Conservation (phyloP, 2,329 filamentous ascomycete species). For the Chaetomiaceae sp. region DNA sequence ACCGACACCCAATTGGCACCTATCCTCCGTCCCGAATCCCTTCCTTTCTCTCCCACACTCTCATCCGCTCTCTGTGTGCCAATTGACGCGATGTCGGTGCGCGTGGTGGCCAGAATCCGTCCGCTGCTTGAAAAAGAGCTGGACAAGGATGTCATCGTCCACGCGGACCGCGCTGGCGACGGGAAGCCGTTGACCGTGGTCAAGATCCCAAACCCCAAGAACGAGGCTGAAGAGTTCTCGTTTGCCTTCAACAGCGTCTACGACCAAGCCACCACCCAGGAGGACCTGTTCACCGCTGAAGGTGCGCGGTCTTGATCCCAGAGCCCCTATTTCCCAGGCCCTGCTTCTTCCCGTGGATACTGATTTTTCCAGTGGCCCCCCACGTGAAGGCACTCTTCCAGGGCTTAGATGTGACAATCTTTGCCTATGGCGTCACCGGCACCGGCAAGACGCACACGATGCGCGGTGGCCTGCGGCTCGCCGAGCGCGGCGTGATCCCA, state of each 20-base stretch:
- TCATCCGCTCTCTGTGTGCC: constrained; percentile 4
- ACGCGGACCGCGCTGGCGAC: constrained; percentile 57
- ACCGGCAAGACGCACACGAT: constrained; percentile 96
- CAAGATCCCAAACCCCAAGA: constrained; percentile 91
- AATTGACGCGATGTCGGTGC: constrained; percentile 55
- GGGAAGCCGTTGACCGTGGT: constrained; percentile 64
- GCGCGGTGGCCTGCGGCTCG: constrained; percentile 82
- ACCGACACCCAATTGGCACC: constrained; percentile 5
- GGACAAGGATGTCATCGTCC: constrained; percentile 82
- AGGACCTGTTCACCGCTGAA: constrained; percentile 84
- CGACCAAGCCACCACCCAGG: constrained; percentile 72
- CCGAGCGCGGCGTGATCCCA: constrained; percentile 84
- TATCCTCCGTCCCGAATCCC: constrained; percentile 5
- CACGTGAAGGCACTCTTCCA: constrained; percentile 89
- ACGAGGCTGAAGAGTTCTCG: constrained; percentile 82
- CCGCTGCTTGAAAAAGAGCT: constrained; percentile 82
- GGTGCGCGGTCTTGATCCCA: too few relatives aligned
- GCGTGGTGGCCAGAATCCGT: constrained; percentile 86
- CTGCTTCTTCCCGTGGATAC: background rate
- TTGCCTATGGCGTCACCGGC: constrained; percentile 89
- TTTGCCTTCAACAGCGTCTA: constrained; percentile 96
- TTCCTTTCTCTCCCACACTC: constrained; percentile 1
- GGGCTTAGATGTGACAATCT: constrained; percentile 82
- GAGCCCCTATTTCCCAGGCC: constrained; percentile 28
- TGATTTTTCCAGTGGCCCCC: constrained; percentile 63